A percentile compares a stretch with the other conserved stretches of the same genome.
phyloP scores from a whole-genome alignment of 2,329 filamentous ascomycete genomes.

The Cordyceps militaris region DNA sequence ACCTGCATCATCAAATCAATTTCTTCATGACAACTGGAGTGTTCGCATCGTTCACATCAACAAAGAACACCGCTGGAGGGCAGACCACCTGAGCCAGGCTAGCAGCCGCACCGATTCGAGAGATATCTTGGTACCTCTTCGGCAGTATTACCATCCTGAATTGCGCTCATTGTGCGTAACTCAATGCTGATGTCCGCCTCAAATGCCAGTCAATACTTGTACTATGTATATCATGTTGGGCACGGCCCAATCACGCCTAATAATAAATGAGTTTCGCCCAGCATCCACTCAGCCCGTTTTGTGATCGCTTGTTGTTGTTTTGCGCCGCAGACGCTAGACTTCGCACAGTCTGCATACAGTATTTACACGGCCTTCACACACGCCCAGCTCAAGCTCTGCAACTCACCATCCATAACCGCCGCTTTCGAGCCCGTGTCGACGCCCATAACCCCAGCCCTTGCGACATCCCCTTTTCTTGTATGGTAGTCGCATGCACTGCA shows the following conservation, averaged over 20 bases:
- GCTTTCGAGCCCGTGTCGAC: background rate
- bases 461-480: background rate
- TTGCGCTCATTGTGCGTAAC: too few species aligned
- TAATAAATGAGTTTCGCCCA: background rate
- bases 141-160: too few species aligned
- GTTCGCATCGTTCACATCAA: too few species aligned
- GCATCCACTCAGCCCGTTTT: background rate
- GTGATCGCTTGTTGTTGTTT: constrained; percentile 10
- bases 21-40: too few species aligned
- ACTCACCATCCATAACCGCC: background rate
- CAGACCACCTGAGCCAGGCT: too few species aligned
- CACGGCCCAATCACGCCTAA: background rate
- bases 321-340: background rate
- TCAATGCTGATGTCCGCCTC: background rate
- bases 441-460: background rate
- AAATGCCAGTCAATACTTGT: background rate
- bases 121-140: too few species aligned
- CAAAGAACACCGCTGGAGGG: too few species aligned
- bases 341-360: constrained; percentile 1
- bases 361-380: background rate
- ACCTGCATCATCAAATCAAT: too few species aligned
- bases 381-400: background rate
- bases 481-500: background rate
- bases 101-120: too few species aligned
- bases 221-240: background rate